phyloP scores from a whole-genome alignment of 2,329 filamentous ascomycete genomes.

The Hypoxylon sp. region DNA sequence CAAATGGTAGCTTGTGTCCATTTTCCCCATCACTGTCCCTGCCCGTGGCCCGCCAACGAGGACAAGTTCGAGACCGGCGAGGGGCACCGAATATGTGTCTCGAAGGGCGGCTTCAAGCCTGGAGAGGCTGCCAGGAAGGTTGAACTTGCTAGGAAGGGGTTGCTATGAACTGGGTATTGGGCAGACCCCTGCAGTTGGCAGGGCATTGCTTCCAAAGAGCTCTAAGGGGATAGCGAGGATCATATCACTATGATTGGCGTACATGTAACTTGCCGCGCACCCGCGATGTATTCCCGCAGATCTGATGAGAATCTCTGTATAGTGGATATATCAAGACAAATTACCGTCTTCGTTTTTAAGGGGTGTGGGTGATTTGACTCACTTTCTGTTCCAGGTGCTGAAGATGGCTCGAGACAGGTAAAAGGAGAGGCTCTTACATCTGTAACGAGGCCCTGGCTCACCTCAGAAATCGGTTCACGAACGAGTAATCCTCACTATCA shows the following conservation, averaged over 20 bases:
- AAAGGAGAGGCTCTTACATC: background rate
- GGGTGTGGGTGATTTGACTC: background rate
- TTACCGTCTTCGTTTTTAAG: background rate
- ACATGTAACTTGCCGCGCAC: background rate
- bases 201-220: slow-evolving; percentile 15
- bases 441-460: background rate
- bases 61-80: slow-evolving; percentile 84
- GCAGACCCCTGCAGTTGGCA: background rate
- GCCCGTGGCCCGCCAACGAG: slow-evolving; percentile 81
- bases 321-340: background rate
- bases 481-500: background rate
- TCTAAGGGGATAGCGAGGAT: background rate
- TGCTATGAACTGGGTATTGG: slow-evolving; percentile 66
- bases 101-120: slow-evolving; percentile 79
- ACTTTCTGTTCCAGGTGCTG: background rate
- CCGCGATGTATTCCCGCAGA: background rate
- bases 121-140: slow-evolving; percentile 82
- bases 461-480: background rate
- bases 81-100: slow-evolving; percentile 80
- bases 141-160: slow-evolving; percentile 82
- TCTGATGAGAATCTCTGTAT: background rate
- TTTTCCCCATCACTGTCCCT: slow-evolving; percentile 97
- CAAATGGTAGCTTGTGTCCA: slow-evolving; percentile 80
- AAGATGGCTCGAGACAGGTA: background rate
- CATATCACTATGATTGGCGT: background rate